Conservation (phyloP, 1,139 yeast genomes). For the Kodamaea anthophila region DNA sequence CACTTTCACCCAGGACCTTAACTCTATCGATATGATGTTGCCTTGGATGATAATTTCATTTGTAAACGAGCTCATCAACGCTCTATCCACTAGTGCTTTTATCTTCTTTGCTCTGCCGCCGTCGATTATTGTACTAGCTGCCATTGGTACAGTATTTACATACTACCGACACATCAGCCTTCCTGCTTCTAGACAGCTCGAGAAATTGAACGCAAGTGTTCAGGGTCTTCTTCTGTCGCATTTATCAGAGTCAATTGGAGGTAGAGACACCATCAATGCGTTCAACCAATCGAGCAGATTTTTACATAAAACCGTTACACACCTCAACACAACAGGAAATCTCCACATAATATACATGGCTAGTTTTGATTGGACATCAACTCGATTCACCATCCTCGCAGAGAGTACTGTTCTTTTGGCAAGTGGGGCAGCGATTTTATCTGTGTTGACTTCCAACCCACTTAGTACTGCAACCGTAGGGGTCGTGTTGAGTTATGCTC, state of each 20-base stretch:
- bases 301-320: conserved; percentile 16
- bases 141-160: conserved; percentile 22
- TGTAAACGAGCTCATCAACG: conserved; percentile 15
- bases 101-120: conserved; percentile 29
- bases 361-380: conserved; percentile 33
- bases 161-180: conserved; percentile 24
- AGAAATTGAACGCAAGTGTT: conserved; percentile 26
- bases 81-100: conserved; percentile 19
- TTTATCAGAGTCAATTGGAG: conserved; percentile 25
- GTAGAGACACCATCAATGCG: conserved; percentile 33
- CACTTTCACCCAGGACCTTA: conserved; percentile 35
- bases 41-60: conserved; percentile 26
- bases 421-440: conserved; percentile 12
- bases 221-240: conserved; percentile 21
- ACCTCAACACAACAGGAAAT: conserved; percentile 15
- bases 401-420: conserved; percentile 26
- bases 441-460: conserved; percentile 5
- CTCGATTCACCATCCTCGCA: conserved; percentile 32
- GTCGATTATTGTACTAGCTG: conserved; percentile 23
- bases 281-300: conserved; percentile 27
- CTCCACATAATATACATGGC: conserved; percentile 19
- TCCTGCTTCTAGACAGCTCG: conserved; percentile 34
- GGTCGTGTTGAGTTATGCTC: conserved; percentile 31
- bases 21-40: conserved; percentile 26
- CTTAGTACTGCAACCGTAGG: conserved; percentile 31